Evolutionary conservation across 306 rosid species (phyloP), one percentile per base, ranked within the genome.

Genomic region (Luffa aegyptiaca): DNA sequence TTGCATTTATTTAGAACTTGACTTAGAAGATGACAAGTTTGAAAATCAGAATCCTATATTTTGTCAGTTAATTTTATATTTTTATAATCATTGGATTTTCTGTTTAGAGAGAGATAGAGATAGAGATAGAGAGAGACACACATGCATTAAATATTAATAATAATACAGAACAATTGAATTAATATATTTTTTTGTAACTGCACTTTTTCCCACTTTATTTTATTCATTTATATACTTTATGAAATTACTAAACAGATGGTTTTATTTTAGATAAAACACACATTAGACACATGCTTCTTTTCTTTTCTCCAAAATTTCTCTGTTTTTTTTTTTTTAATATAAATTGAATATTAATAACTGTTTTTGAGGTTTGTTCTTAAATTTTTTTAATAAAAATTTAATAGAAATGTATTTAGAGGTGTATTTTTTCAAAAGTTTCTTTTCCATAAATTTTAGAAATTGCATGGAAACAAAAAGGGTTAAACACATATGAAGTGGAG

Each of bases 41-140:
- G 77, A 69, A 78, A 55, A 80, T 37, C 45, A 66, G 33, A 66
- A 69, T 79, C 76, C 57, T 42, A 35, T 35, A 57, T 37, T 69
- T 68, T 80, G 77, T 80, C 82, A 69, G 82, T 69, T 75, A 37
- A 14, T 80, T 80, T 69, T 56, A 80, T 80, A 66, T 80, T 80
- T 71, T 69, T 80, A 48, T 41, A 80, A 80, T 80, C 58, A 80
- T 80, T 80, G 78, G 64, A 55, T 77, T 77, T 77, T 61, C 70
- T 75, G 79, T 73, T 49, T 17, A 49, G 16, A 73, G 42, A 36
- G 72, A 65, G 44, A 26, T 26, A 26, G 31, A 65, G 44, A 26
- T 26, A 26, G 31, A 26, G 31, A 26, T 26, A 26, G 39, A 61
- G 37, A 44, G 33, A 73, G 8, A 51, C 21, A 72, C 33, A 53